Evolutionary conservation across 805 yeast species (phyloP), one percentile per base, ranked within the genome.

Genomic region (Wickerhamomyces chambardii): DNA sequence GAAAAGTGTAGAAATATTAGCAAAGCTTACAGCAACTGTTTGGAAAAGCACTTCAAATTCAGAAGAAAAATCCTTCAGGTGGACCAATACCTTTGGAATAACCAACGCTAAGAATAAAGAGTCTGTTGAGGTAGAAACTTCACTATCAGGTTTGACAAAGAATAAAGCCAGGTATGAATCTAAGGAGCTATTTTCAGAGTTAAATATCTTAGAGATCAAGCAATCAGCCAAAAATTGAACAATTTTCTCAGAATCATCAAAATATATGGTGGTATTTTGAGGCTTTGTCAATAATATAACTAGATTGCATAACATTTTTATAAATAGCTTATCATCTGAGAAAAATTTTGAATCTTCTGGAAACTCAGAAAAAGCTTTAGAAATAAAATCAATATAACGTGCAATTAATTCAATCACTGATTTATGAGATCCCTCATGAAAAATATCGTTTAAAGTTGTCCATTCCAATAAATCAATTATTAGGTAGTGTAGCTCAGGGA

Each of bases 401-500:
- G 47, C 45, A 7, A 59, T 25, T 28, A 58, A 43, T 37, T 43
- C 38, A 14, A 64, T 51, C 7, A 61, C 41, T 4, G 54, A 48
- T 6, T 44, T 32, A 15, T 52, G 56, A 35, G 69, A 65, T 2
- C 70, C 72, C 0, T 41, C 44, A 16, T 42, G 43, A 25, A 57
- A 51, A 3, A 52, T 55, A 31, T 61, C 65, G 40, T 61, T 50
- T 12, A 56, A 33, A 1, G 56, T 59, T n/a, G 52, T 44, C 63
- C 62, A 58, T 31, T 61, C 65, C 11, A 60, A 41, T 8, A 55
- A 33, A 46, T 55, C 53, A 6, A 73, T 36, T 1, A 58, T 45
- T 18, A 62, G 38, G 32, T 48, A 48, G 26, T 58, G 44, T 16
- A 75, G 61, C 6, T 75, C 78, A 1, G 77, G 75, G 44, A 71